Conservation (phyloP, 2,329 filamentous ascomycete species). For the Paecilomyces fulvus region DNA sequence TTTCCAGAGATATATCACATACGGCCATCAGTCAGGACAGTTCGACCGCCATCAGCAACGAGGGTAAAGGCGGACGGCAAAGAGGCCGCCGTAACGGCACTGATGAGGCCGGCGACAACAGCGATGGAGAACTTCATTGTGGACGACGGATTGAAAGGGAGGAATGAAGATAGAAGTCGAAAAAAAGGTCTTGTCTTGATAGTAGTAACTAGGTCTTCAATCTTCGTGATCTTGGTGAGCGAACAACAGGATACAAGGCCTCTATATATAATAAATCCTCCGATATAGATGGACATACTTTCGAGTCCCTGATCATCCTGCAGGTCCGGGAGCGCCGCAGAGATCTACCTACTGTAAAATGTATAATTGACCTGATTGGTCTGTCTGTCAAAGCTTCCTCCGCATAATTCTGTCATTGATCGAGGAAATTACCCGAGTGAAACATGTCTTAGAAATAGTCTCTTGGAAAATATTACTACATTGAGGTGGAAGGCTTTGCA, state of each 20-base stretch:
- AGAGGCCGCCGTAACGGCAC: constrained; percentile 13
- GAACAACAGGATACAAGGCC: neutral
- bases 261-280: neutral
- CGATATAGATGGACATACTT: neutral
- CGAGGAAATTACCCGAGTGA: constrained; percentile 3
- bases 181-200: neutral
- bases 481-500: neutral
- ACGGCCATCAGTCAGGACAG: constrained; percentile 19
- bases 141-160: constrained; percentile 1
- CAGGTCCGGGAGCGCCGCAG: neutral
- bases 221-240: neutral
- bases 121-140: constrained; percentile 22
- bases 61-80: constrained; percentile 19
- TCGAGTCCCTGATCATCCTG: neutral
- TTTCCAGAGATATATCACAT: constrained; percentile 6
- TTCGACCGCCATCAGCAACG: constrained; percentile 17
- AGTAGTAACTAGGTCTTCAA: neutral
- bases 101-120: constrained; percentile 13
- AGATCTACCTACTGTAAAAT: neutral
- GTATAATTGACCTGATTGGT: neutral
- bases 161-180: neutral
- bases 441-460: constrained; percentile 10
- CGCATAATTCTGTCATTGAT: constrained; percentile 5
- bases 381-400: neutral
- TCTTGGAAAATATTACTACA: neutral